Evolutionary conservation across 208 protist genomes (phyloP), one percentile per base, ranked within the genome.

Genomic region (Blechomonas ayalai): DNA sequence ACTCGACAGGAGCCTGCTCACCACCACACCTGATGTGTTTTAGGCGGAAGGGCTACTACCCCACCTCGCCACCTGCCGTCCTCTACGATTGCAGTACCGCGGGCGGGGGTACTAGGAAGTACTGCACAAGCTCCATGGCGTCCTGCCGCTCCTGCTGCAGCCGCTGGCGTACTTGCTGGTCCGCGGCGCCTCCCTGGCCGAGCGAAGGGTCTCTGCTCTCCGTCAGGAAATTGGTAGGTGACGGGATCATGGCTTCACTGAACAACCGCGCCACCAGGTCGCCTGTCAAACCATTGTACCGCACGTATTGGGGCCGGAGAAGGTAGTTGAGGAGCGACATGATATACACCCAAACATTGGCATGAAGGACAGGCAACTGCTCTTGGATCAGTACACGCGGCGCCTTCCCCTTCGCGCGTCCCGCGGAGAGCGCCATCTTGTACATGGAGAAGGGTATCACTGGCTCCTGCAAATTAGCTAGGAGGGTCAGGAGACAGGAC

Each of bases 331-430:
- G 61, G n/a, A 95, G 58, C 22, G 80, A 50, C 28, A 87, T 40
- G 2, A 93, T 59, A 52, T 93, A 95, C 12, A 90, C 39, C 60
- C 70, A 92, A 40, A 89, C 56, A 50, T 93, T 95, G 15, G 72
- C 81, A 52, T 93, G 74, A 42, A 76, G 56, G 23, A 65, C 64
- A n/a, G 89, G 82, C 32, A 95, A 64, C 48, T 73, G 58, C 24
- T 59, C 43, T 2, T 67, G 53, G n/a, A 90, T 44, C 36, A 90
- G 80, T n/a, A 54, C 27, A 13, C 80, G 38, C 16, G 80, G 73
- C 2, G 73, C 64, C 39, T 69, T 73, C 12, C 67, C 70, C 26
- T 59, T 64, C 16, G 73, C 64, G 20, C 53, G 60, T 20, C 67
- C 73, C 10, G 81, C 81, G 5, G 60, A 63, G 4, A 92, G 57